These are phyloP conservation scores for Phytophthora crassamura DNA, from an alignment of 352 stramenopile genomes.

Conservation along the genomic window DNA sequence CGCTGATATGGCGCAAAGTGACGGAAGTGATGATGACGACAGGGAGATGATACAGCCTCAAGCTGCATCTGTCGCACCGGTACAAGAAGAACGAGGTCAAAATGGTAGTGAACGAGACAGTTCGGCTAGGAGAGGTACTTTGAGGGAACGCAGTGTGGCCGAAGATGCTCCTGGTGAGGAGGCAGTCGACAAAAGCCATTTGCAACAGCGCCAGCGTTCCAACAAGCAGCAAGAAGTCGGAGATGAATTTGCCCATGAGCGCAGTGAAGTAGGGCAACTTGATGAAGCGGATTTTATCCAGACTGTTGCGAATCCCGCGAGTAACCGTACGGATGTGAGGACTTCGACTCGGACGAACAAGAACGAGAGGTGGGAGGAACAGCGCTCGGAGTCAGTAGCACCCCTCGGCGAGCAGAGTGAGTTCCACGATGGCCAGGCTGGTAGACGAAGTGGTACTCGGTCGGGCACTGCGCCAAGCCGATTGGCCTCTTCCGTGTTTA, in stretches of 20 bases:
- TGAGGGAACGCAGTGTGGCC: not conserved
- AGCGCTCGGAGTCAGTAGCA: no score
- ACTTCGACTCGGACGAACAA: not conserved
- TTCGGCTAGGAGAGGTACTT: not conserved
- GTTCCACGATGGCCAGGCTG: not conserved
- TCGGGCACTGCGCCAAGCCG: not conserved
- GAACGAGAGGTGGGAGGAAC: not conserved
- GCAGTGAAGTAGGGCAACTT: not conserved
- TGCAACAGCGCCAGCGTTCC: not conserved
- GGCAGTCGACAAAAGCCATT: not conserved
- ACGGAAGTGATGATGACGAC: not conserved
- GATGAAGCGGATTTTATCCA: not conserved
- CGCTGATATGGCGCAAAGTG: not conserved
- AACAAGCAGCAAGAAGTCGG: not conserved
- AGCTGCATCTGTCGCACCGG: not conserved
- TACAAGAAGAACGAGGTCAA: not conserved
- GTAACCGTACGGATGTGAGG: not conserved
- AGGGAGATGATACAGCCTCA: not conserved
- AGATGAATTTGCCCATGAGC: not conserved
- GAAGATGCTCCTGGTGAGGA: not conserved
- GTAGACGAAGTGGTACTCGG: not conserved
- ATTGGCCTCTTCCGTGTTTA: not conserved
- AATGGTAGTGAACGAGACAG: not conserved
- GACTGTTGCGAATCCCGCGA: not conserved
- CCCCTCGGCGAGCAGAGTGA: not conserved